Percentiles rank a stretch among this genome's conserved stretches.
These are phyloP conservation scores for Picochlorum sp. DNA, from an alignment of 139 green algal genomes.

Conservation along the genomic window DNA sequence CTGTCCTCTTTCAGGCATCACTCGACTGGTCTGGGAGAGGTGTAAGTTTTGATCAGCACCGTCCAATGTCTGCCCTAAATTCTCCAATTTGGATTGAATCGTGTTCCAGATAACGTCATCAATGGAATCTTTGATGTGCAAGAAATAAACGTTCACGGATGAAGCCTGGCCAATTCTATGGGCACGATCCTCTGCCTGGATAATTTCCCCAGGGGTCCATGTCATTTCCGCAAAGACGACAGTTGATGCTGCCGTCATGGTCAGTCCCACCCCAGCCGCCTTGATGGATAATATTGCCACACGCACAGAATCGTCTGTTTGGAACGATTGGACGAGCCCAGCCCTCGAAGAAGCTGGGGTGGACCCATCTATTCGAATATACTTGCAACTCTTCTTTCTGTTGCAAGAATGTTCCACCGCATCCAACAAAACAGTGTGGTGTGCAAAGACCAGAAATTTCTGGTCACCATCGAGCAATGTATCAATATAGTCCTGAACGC, in stretches of 20 bases:
- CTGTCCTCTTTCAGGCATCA: conserved; percentile 12
- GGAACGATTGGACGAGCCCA: conserved; percentile 51
- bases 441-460: conserved; percentile 93
- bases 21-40: conserved; percentile 9
- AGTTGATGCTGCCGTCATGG: conserved; percentile 70
- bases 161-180: conserved; percentile 61
- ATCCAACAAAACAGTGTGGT: conserved; percentile 57
- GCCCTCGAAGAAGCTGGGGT: conserved; percentile 48
- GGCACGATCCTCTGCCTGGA: conserved; percentile 54
- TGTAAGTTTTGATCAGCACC: conserved; percentile 33
- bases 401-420: conserved; percentile 49
- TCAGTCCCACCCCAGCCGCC: conserved; percentile 78
- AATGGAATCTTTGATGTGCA: conserved; percentile 63
- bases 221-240: conserved; percentile 85
- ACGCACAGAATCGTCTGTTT: conserved; percentile 41
- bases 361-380: conserved; percentile 83
- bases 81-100: conserved; percentile 62
- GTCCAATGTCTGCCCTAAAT: conserved; percentile 61
- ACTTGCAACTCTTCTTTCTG: conserved; percentile 31
- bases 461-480: conserved; percentile 50
- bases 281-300: conserved; percentile 85
- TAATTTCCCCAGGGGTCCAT: conserved; percentile 44
- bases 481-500: conserved; percentile 53
- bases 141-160: conserved; percentile 63
- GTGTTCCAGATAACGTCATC: conserved; percentile 82